phyloP scores from a whole-genome alignment of 768 basidiomycete species.

The Macrolepiota albuminosa region DNA sequence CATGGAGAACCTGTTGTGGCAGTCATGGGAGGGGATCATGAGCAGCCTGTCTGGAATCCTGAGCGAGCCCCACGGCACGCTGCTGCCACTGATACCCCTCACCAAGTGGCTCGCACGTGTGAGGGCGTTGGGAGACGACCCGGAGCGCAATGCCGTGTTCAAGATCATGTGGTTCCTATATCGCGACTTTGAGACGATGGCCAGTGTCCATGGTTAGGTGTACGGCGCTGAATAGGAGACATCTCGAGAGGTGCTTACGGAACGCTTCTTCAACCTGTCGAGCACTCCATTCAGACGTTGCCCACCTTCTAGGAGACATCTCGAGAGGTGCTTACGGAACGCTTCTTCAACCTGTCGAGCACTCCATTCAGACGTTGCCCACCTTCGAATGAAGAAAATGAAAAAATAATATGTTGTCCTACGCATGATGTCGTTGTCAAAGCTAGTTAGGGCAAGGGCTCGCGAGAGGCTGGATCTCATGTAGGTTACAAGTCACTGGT shows the following conservation, averaged over 20 bases:
- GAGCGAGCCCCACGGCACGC: conserved; percentile 9
- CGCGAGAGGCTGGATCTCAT: too few species aligned
- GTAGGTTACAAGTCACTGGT: too few species aligned
- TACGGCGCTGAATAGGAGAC: conserved; percentile 23
- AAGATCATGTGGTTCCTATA: conserved; percentile 28
- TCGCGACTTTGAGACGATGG: conserved; percentile 27
- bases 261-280: too few species aligned
- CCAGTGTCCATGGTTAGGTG: conserved; percentile 27
- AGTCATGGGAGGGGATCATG: too few species aligned
- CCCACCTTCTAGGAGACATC: conserved; percentile 15
- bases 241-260: conserved; percentile 20
- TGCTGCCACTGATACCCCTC: conserved; percentile 22
- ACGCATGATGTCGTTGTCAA: too few species aligned
- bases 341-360: too few species aligned
- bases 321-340: conserved; percentile 17
- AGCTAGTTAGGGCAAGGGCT: too few species aligned
- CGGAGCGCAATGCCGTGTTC: conserved; percentile 21
- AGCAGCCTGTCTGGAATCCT: conserved; percentile 16
- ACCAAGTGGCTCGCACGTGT: conserved; percentile 26
- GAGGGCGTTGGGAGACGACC: conserved; percentile 23
- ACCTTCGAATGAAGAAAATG: too few species aligned
- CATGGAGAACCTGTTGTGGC: too few species aligned
- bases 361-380: too few species aligned
- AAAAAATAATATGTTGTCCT: too few species aligned
- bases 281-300: too few species aligned